These are phyloP conservation scores for Boletus vermiculosoides DNA, from an alignment of 768 basidiomycete species.

Conservation along the genomic window DNA sequence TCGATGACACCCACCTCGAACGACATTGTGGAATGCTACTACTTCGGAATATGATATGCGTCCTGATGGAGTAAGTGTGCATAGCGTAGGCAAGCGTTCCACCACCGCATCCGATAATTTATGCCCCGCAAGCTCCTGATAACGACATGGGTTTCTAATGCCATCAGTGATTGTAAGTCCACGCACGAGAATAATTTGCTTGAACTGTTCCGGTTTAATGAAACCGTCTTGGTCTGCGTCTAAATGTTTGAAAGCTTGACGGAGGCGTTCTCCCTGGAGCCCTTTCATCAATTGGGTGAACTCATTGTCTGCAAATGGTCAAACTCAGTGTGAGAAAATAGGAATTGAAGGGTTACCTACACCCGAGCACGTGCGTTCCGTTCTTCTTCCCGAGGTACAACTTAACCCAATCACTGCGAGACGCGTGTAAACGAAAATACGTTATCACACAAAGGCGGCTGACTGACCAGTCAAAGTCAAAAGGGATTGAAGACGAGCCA, in stretches of 20 bases:
- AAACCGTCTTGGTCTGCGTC: conserved; percentile 91
- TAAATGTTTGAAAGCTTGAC: conserved; percentile 92
- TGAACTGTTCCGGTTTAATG: conserved; percentile 91
- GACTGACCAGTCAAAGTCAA: conserved; percentile 87
- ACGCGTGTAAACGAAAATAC: conserved; percentile 3
- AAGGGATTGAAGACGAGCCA: conserved; percentile 80
- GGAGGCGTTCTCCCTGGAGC: conserved; percentile 93
- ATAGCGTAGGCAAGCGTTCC: conserved; percentile 88
- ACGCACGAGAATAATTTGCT: conserved; percentile 87
- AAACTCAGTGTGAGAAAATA: conserved; percentile 7
- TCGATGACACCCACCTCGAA: conserved; percentile 59
- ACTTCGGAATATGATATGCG: conserved; percentile 96
- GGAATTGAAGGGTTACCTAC: conserved; percentile 44
- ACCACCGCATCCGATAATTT: conserved; percentile 94
- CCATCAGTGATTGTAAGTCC: neutral
- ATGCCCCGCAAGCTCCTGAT: conserved; percentile 92
- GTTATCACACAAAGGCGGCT: neutral
- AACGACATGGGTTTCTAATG: neutral
- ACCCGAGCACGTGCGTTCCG: conserved; percentile 87
- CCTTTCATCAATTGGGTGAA: conserved; percentile 99
- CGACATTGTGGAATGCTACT: conserved; percentile 94
- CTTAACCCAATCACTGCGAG: conserved; percentile 86
- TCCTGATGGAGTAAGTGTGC: conserved; percentile 84
- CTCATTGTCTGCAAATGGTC: conserved; percentile 67
- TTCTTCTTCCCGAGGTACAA: conserved; percentile 93